Base-by-base conservation (phyloP, 2,329 filamentous ascomycete species). In the Monosporascus sp. region DNA sequence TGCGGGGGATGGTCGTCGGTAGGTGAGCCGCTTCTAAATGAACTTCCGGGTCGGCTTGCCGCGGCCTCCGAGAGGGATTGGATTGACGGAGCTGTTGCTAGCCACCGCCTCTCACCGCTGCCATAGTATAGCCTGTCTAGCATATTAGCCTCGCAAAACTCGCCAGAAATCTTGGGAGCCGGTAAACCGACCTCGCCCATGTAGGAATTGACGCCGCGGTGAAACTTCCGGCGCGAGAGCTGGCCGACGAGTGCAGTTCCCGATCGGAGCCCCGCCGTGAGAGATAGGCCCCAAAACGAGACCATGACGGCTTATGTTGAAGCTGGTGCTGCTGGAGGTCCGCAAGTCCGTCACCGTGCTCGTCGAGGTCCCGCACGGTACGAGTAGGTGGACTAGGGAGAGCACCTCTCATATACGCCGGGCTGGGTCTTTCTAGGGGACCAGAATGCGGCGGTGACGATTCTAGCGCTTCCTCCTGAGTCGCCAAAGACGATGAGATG, bases 101-200 rank as follows among this genome's bases (percentile, higher is more conserved):
- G 68, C 53, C 72, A 82, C 47, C 72, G 78, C 56, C 75, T 77
- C 67, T 81, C 85, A 49, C 85, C 84, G 50, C 82, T 84, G 37
- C 83, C 82, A 66, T 91, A 91, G 69, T 90, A 91, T 17, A 89
- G 72, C 60, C 77, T 83, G 41, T 70, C 72, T 44, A 18, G 37
- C 11, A 36, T 45, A 31, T 62, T 52, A 64, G 60, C 48, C 58
- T 38, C 39, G 24, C 1, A 46, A 46, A 47, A 31, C 5, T 14
- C 18, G 7, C 38, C 18, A 47, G 7, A 35, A 51, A 48, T 43
- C 8, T 17, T 14, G 25, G 18, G n/a, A 44, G 20, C 18, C 39
- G n/a, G 15, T 49, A 38, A 22, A 51, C 69, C 64, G 68, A 78
- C 75, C 69, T 74, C 27, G 80, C 81, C 81, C 81, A 85, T 8